Conservation (phyloP, 306 rosid species). For the Urtica urens region DNA sequence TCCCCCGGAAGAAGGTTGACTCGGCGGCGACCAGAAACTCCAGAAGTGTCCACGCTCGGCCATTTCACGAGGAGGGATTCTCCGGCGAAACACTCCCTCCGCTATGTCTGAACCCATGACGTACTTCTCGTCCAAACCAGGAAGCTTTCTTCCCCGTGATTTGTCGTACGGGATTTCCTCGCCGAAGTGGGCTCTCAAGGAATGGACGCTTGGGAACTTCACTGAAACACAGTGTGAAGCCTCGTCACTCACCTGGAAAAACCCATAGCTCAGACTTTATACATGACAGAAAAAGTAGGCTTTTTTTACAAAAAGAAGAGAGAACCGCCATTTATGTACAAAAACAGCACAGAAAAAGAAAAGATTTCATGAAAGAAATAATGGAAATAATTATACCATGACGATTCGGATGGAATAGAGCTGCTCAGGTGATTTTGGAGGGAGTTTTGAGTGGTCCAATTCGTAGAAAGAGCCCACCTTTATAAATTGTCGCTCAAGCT, state of each 20-base stretch:
- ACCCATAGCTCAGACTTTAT: no score
- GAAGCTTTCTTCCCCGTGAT: conserved; percentile 35
- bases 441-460: conserved; percentile 52
- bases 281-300: no score
- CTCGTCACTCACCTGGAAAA: conserved; percentile 48
- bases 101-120: conserved; percentile 43
- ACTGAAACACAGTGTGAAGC: conserved; percentile 30
- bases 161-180: conserved; percentile 21
- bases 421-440: conserved; percentile 36
- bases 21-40: conserved; percentile 51
- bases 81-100: conserved; percentile 33
- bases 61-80: conserved; percentile 35
- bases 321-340: no score
- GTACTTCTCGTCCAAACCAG: conserved; percentile 54
- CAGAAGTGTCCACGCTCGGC: conserved; percentile 34
- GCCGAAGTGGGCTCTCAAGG: conserved; percentile 48
- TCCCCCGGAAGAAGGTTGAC: conserved; percentile 9
- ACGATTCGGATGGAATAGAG: conserved; percentile 43
- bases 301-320: no score
- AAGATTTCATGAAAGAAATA: no score
- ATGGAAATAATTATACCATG: no score
- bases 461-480: conserved; percentile 56
- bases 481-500: conserved; percentile 18
- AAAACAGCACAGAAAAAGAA: no score
- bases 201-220: conserved; percentile 56